phyloP scores from a whole-genome alignment of 257 asterid genomes.

The Nicotiana tomentosiformis region DNA sequence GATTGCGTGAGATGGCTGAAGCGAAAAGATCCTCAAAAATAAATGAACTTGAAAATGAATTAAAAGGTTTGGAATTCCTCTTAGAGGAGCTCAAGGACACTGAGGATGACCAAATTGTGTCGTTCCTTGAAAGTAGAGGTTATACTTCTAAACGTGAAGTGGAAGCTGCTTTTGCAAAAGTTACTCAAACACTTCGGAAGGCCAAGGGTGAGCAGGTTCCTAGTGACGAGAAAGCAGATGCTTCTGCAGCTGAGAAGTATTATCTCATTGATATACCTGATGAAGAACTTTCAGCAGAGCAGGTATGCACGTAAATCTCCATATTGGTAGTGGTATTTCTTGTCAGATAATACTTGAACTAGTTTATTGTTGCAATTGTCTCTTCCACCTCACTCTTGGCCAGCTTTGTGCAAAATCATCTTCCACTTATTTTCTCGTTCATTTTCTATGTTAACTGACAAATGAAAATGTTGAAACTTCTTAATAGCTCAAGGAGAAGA shows the following conservation, averaged over 20 bases:
- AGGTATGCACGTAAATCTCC: slow-evolving; percentile 36
- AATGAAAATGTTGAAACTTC: slow-evolving; percentile 10
- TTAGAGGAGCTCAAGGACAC: slow-evolving; percentile 54
- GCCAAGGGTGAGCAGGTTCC: slow-evolving; percentile 90
- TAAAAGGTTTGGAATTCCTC: slow-evolving; percentile 73
- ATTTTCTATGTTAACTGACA: not conserved
- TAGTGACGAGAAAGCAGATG: slow-evolving; percentile 60
- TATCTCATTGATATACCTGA: slow-evolving; percentile 77
- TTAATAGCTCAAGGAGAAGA: slow-evolving; percentile 76
- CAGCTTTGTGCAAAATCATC: slow-evolving; percentile 1
- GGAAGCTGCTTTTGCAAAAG: slow-evolving; percentile 71
- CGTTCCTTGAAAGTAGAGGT: slow-evolving; percentile 56
- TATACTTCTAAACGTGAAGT: slow-evolving; percentile 62
- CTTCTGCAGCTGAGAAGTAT: slow-evolving; percentile 57
- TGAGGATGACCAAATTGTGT: slow-evolving; percentile 45
- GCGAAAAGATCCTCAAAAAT: slow-evolving; percentile 80
- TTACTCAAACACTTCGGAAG: slow-evolving; percentile 74
- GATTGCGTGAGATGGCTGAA: slow-evolving; percentile 97
- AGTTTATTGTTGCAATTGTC: slow-evolving; percentile 2
- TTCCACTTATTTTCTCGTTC: slow-evolving; percentile 4
- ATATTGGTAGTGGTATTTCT: slow-evolving; percentile 2
- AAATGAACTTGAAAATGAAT: slow-evolving; percentile 88
- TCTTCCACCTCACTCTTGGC: not conserved
- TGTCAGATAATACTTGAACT: slow-evolving; percentile 12
- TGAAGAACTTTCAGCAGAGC: slow-evolving; percentile 71